phyloP scores from a whole-genome alignment of 1,284 basidiomycete species.

The Apiotrichum gracile region DNA sequence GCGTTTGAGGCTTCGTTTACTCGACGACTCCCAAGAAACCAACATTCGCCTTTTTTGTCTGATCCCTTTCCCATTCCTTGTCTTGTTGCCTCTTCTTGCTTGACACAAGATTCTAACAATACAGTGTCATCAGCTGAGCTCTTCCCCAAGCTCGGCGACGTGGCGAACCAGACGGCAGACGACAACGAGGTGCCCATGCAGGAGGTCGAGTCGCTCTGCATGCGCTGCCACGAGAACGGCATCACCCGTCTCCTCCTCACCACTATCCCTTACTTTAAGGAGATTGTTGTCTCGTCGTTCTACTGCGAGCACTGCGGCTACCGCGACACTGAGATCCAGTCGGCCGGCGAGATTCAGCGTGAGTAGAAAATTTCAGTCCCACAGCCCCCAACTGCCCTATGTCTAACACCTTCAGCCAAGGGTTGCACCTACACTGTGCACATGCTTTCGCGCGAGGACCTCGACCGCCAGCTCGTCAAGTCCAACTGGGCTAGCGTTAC shows the following conservation, averaged over 20 bases:
- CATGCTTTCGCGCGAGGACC: conserved; percentile 67
- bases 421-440: conserved; percentile 70
- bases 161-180: conserved; percentile 48
- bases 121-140: conserved; percentile 18
- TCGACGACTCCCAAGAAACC: conserved; percentile 35
- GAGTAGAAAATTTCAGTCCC: conserved; percentile 28
- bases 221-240: conserved; percentile 89
- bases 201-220: conserved; percentile 87
- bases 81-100: neutral
- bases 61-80: conserved; percentile 11
- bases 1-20: conserved; percentile 35
- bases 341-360: conserved; percentile 84
- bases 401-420: conserved; percentile 28
- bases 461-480: conserved; percentile 91
- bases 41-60: conserved; percentile 43
- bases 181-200: conserved; percentile 55
- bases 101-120: neutral
- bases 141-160: conserved; percentile 44
- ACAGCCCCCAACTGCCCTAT: neutral
- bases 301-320: conserved; percentile 87
- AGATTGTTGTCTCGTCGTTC: conserved; percentile 96
- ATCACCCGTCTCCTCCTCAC: conserved; percentile 87
- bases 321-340: conserved; percentile 90
- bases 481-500: conserved; percentile 73
- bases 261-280: conserved; percentile 90